Evolutionary conservation across 202 grass and related monocot genomes (phyloP).

Genomic region (Digitaria exilis): DNA sequence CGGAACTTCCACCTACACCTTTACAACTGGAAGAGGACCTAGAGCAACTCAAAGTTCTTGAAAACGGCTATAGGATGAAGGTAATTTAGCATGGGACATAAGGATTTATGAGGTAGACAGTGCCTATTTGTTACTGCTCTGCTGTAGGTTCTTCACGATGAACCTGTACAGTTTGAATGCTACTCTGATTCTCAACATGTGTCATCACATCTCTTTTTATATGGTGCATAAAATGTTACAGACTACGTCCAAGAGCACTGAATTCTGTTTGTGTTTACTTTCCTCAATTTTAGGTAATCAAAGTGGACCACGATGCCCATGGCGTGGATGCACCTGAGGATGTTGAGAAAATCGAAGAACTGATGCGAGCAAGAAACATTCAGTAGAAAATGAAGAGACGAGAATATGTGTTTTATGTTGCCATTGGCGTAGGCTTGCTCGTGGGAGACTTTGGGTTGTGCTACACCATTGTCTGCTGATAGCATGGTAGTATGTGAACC

Average conservation of each 20-base stretch:
- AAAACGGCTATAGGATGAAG: slow-evolving; percentile 96
- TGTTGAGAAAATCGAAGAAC: slow-evolving; percentile 77
- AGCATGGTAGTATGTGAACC: background rate
- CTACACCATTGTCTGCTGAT: background rate
- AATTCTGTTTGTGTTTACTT: background rate
- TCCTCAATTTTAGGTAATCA: slow-evolving; percentile 70
- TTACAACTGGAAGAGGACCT: slow-evolving; percentile 93
- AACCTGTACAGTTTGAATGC: background rate
- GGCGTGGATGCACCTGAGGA: slow-evolving; percentile 91
- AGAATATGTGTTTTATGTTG: background rate
- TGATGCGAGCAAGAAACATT: slow-evolving; percentile 83
- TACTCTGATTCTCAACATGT: background rate
- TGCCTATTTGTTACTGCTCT: background rate
- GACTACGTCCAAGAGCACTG: background rate
- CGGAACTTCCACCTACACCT: slow-evolving; percentile 66
- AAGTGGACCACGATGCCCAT: slow-evolving; percentile 95
- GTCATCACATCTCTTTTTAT: background rate
- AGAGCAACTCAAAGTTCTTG: slow-evolving; percentile 96
- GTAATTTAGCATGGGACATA: slow-evolving; percentile 47
- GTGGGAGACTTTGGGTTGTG: background rate
- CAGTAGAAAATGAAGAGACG: slow-evolving; percentile 37
- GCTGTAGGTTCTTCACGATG: background rate
- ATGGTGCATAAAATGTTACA: background rate
- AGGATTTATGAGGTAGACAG: background rate
- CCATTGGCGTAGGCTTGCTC: background rate